Conservation (phyloP, 2,329 filamentous ascomycete species). For the Aspergillus sp. region DNA sequence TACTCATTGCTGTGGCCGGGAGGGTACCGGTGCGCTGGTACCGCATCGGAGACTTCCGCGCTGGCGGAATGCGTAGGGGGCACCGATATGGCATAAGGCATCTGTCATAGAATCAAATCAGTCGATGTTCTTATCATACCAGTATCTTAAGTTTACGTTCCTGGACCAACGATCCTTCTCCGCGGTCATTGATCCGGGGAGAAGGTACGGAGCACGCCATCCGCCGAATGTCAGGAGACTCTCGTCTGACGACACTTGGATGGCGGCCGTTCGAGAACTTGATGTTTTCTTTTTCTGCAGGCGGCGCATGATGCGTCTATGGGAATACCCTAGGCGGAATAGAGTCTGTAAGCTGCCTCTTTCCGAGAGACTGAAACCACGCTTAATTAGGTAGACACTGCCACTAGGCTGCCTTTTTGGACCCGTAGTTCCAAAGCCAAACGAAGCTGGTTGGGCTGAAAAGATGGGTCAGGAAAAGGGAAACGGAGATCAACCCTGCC, state of each 20-base stretch:
- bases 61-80: not conserved
- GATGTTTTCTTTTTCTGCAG: slow-evolving; percentile 15
- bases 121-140: slow-evolving; percentile 1
- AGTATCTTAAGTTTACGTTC: slow-evolving; percentile 4
- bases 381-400: not conserved
- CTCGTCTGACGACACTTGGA: not conserved
- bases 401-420: not conserved
- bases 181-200: slow-evolving; percentile 15
- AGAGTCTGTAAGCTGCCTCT: not conserved
- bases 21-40: not conserved
- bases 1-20: not conserved
- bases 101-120: slow-evolving; percentile 15
- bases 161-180: slow-evolving; percentile 16
- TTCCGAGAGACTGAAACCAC: not conserved
- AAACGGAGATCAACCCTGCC: not conserved
- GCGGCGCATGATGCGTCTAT: not conserved
- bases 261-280: slow-evolving; percentile 10
- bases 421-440: not conserved
- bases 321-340: not conserved
- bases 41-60: slow-evolving; percentile 11
- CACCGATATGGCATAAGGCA: not conserved
- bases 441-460: not conserved
- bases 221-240: slow-evolving; percentile 17
- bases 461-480: not conserved
- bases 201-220: slow-evolving; percentile 14